Evolutionary conservation across 768 basidiomycete genomes (phyloP), one percentile per base, ranked within the genome.

Genomic region (Tricholoma saponaceum): DNA sequence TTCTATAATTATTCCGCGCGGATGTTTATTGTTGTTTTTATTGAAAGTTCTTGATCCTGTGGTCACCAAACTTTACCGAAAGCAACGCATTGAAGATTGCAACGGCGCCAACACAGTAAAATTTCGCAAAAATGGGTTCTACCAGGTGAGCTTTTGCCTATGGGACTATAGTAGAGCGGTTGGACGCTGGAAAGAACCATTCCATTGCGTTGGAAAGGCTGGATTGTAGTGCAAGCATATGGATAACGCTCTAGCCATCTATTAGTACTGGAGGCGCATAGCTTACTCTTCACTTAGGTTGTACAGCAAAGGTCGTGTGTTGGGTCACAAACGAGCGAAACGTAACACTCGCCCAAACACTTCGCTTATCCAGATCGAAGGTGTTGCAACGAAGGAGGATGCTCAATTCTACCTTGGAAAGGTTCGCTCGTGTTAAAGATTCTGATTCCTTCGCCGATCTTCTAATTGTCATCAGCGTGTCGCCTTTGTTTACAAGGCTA

Each of bases 331-430:
- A 81, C 92, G 97, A 63, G 95, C 92, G 60, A 98, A 98, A 81
- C 89, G 94, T 71, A 98, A 98, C 84, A 83, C 90, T 58, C 84
- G 89, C 70, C 95, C 94, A 70, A 96, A 96, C 83, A 97, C 95
- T 60, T 92, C 93, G 55, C 87, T 99, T 67, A 76, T 99, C 69
- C 94, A 96, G 77, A 92, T 99, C 71, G 97, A 99, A 80, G 96
- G 96, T 70, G 95, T 98, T 57, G 84, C 86, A 62, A 87, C 78
- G 68, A 92, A 95, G 77, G 85, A 96, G 79, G 95, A 96, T 70
- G 92, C 95, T 39, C 89, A 93, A 72, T 96, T 95, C 77, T 99
- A 99, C 84, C 86, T 98, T 61, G 97, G 97, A 71, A 99, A 99
- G 90, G 94, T 97, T 66, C 66, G 84, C 69, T 23, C 47, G 4